These are phyloP conservation scores for Ambrosia artemisiifolia DNA, from an alignment of 129 eudicot species.

Conservation along the genomic window DNA sequence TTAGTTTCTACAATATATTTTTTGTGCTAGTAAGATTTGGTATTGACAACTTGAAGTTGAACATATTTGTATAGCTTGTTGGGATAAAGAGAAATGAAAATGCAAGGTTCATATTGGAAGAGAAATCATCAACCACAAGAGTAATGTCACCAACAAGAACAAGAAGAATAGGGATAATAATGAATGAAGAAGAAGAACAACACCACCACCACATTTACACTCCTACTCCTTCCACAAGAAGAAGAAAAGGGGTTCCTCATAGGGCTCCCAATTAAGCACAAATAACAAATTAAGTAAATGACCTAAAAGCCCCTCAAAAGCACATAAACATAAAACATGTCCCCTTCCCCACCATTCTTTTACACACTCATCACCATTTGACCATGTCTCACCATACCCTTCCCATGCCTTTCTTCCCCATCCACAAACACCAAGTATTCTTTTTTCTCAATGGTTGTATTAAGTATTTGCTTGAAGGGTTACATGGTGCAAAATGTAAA, in stretches of 20 bases:
- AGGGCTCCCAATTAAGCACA: slow-evolving; percentile 58
- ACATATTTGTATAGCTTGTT: slow-evolving; percentile 40
- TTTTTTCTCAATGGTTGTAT: slow-evolving; percentile 14
- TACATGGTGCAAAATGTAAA: slow-evolving; percentile 15
- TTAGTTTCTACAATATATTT: too few species aligned
- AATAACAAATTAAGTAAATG: slow-evolving; percentile 25
- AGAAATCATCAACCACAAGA: slow-evolving; percentile 30
- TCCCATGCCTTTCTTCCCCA: slow-evolving; percentile 20
- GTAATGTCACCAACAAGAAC: slow-evolving; percentile 23
- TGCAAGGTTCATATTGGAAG: slow-evolving; percentile 70
- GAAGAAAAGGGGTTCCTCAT: slow-evolving; percentile 98
- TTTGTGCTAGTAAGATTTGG: too few species aligned
- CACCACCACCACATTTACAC: slow-evolving; percentile 79
- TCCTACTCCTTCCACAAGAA: slow-evolving; percentile 69
- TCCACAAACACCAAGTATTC: neutral
- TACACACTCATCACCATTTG: slow-evolving; percentile 32
- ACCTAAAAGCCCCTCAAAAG: slow-evolving; percentile 18
- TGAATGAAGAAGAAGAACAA: slow-evolving; percentile 62
- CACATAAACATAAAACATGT: slow-evolving; percentile 11
- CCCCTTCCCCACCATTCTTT: slow-evolving; percentile 15
- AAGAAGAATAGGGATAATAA: slow-evolving; percentile 32
- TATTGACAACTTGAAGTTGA: neutral
- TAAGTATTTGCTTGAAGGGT: slow-evolving; percentile 18
- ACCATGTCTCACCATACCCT: slow-evolving; percentile 18
- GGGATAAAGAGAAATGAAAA: slow-evolving; percentile 82